These are phyloP conservation scores for Dactylonectria estremocensis DNA, from an alignment of 2,329 filamentous ascomycete species.

Conservation along the genomic window DNA sequence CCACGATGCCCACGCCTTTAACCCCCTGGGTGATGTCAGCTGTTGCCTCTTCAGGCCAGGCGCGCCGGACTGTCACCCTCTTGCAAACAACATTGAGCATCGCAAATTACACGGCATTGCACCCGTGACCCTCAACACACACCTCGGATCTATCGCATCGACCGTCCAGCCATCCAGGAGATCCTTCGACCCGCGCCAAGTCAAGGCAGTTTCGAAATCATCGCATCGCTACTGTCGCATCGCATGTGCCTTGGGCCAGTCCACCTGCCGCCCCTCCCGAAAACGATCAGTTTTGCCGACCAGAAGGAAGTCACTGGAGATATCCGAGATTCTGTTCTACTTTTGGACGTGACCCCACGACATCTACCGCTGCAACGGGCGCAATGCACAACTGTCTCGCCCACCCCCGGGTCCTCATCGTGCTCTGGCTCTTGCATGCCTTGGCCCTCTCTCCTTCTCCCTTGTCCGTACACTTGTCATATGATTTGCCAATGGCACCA, in stretches of 20 bases:
- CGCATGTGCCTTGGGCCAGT: slow-evolving; percentile 29
- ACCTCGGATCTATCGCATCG: slow-evolving; percentile 31
- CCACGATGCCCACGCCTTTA: slow-evolving; percentile 16
- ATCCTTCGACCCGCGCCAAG: slow-evolving; percentile 29
- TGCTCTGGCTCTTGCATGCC: slow-evolving; percentile 1
- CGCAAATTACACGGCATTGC: slow-evolving; percentile 4
- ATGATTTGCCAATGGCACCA: slow-evolving; percentile 43
- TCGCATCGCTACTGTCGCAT: slow-evolving; percentile 28
- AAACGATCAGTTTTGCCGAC: slow-evolving; percentile 35
- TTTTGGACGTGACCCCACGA: slow-evolving; percentile 44
- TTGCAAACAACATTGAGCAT: slow-evolving; percentile 20
- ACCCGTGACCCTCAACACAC: slow-evolving; percentile 36
- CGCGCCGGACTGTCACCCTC: slow-evolving; percentile 16
- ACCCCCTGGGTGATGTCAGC: slow-evolving; percentile 28
- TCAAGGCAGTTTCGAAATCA: slow-evolving; percentile 27
- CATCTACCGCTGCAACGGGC: slow-evolving; percentile 40
- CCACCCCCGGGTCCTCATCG: background rate
- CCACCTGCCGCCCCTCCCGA: slow-evolving; percentile 30
- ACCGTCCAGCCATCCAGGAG: slow-evolving; percentile 28
- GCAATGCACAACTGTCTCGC: slow-evolving; percentile 28
- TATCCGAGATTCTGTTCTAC: slow-evolving; percentile 32
- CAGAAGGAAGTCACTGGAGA: slow-evolving; percentile 30
- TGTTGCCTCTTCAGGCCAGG: slow-evolving; percentile 22
- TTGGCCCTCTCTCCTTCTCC: slow-evolving; percentile 24
- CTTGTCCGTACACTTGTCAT: slow-evolving; percentile 31